Evolutionary conservation across 371 early-diverging fungal genomes (phyloP).

Genomic region (Mucor sp.): DNA sequence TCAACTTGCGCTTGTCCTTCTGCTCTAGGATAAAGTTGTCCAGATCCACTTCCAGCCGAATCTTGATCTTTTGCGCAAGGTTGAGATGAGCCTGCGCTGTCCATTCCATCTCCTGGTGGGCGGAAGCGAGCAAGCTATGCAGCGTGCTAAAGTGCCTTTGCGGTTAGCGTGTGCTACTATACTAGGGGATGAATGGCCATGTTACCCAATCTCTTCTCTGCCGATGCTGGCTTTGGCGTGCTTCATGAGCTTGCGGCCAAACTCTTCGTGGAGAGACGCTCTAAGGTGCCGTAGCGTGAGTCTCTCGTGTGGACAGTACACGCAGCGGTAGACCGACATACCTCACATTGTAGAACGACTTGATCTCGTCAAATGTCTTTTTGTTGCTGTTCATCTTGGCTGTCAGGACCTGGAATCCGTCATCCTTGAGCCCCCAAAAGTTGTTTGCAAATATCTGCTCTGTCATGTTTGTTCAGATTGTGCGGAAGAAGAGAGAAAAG

Average conservation of each 20-base stretch:
- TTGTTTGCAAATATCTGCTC: conserved; percentile 41
- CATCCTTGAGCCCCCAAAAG: conserved; percentile 79
- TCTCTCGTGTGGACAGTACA: no score
- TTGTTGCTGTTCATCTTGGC: conserved; percentile 84
- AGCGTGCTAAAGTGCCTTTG: conserved; percentile 54
- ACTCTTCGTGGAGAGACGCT: conserved; percentile 85
- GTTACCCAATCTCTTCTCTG: conserved; percentile 86
- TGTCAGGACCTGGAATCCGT: conserved; percentile 81
- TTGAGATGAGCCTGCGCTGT: conserved; percentile 78
- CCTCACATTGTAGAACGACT: conserved; percentile 36
- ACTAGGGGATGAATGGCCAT: no score
- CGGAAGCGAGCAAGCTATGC: conserved; percentile 64
- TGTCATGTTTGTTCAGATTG: conserved; percentile 2
- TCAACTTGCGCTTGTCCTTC: conserved; percentile 63
- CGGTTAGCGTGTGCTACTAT: no score
- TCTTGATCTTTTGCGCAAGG: conserved; percentile 77
- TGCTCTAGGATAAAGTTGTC: conserved; percentile 81
- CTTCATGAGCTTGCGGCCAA: conserved; percentile 80
- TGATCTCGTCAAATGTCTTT: conserved; percentile 81
- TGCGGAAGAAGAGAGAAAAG: background rate
- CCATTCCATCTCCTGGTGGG: conserved; percentile 79
- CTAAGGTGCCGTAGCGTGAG: conserved; percentile 39
- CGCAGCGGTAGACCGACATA: conserved; percentile 5
- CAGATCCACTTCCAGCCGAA: conserved; percentile 72
- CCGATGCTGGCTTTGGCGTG: conserved; percentile 77